Evolutionary conservation across 176 grass and related monocot genomes (phyloP), one percentile per base, ranked within the genome.

Genomic region (Oryza officinalis): DNA sequence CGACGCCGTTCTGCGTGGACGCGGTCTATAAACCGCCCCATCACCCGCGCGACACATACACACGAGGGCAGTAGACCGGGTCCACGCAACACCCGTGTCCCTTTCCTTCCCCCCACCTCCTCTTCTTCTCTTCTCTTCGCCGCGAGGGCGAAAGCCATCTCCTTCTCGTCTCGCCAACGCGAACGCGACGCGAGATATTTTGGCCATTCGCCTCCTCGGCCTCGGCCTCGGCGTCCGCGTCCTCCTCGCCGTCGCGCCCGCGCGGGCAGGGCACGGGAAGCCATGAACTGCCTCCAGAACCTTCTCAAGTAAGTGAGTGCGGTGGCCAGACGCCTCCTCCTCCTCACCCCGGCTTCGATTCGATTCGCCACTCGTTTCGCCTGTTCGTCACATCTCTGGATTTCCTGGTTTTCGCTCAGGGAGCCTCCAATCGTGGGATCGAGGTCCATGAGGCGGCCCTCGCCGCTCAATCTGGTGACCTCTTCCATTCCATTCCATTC

Each of bases 221-320:
- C 40, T 41, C 40, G 38, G 2, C 18, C 13, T 4, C 61, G 28
- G 28, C 30, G 3, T 45, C 27, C 64, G 18, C 33, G 44, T 50
- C 30, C 45, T 20, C 60, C 40, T 57, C 80, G 67, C 31, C 79
- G 40, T 14, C 25, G 26, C 28, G 23, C 35, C 26, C 79, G 65
- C 50, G 10, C 71, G 27, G n/a, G 18, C 67, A 10, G 26, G 47
- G 54, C 15, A 50, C 37, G 47, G 47, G 47, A 69, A 74, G 79
- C 84, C 89, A 90, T 90, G 89, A 87, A 90, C 89, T 90, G 89
- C 89, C 84, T 90, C 84, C 89, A 87, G 52, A 79, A 84, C 63
- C 89, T 90, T 69, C 80, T 90, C 84, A 90, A 83, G 89, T 90
- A 83, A 90, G 87, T 64, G 35, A n/a, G 35, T 12, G 59, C 10